Conservation (phyloP, 2,329 filamentous ascomycete species). For the Xylaria digitata region DNA sequence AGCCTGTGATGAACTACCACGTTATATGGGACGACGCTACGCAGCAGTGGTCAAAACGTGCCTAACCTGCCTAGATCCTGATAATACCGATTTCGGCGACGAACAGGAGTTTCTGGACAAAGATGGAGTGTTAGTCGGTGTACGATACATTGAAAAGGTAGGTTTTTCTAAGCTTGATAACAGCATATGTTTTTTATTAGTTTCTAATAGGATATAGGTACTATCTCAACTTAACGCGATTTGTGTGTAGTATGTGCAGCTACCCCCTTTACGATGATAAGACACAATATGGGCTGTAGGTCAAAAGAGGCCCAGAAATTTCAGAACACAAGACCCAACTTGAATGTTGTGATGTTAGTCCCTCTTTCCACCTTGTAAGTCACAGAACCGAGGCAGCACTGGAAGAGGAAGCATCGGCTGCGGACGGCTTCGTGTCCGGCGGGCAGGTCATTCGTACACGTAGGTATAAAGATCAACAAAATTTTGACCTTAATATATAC, state of each 20-base stretch:
- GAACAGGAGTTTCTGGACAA: constrained; percentile 46
- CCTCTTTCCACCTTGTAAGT: too few relatives aligned
- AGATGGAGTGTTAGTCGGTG: constrained; percentile 43
- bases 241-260: background rate
- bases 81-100: constrained; percentile 48
- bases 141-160: constrained; percentile 48
- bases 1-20: constrained; percentile 27
- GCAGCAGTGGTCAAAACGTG: constrained; percentile 47
- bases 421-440: too few relatives aligned
- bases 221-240: constrained; percentile 18
- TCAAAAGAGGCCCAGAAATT: too few relatives aligned
- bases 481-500: too few relatives aligned
- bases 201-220: constrained; percentile 9
- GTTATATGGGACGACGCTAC: constrained; percentile 46
- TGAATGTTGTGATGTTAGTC: too few relatives aligned
- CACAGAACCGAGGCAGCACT: too few relatives aligned
- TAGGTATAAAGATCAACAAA: too few relatives aligned
- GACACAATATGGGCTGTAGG: too few relatives aligned
- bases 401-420: too few relatives aligned
- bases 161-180: background rate
- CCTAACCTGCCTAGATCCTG: constrained; percentile 49
- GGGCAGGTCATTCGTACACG: too few relatives aligned
- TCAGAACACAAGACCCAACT: too few relatives aligned
- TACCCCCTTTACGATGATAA: too few relatives aligned
- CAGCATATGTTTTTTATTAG: background rate